Base-by-base conservation (phyloP, 169 alveolate genomes). In the Plasmodium inui region DNA sequence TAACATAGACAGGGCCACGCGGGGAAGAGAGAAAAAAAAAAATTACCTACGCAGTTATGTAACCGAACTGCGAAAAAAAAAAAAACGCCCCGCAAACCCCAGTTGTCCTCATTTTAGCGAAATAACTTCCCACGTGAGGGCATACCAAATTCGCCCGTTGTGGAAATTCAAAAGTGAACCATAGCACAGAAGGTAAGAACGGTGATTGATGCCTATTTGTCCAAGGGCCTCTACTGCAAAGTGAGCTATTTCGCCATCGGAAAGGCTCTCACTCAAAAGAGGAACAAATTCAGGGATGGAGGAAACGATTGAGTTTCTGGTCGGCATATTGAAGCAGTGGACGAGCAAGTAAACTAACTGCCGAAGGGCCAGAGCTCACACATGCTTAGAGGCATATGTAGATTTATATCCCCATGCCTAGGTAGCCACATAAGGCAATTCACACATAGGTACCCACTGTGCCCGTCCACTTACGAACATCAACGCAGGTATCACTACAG, bases 251-350 rank as follows among this genome's bases (percentile, higher is more conserved):
- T 7, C 37, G 0, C 44, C 14, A 32, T 76, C 14, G 70, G 50
- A 76, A 37, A 37, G 17, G 50, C 32, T 76, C 14, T 76, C 28
- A 76, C 57, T 17, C 28, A 37, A 76, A 8, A 5, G 71, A 80
- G 50, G 30, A 41, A 72, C 46, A 78, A n/a, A n/a, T 30, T 86
- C 71, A 46, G 73, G 3, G 82, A 50, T 90, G 95, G 95, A 90
- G 5, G 92, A 90, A 90, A 80, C 37, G 55, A 81, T 44, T 41
- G 95, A 80, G 37, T 55, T 90, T 8, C 79, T 90, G 37, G 61
- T 82, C 8, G 61, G 81, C 19, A 81, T 81, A 81, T 71, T 90
- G 37, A 90, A 90, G 17, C 73, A 39, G 76, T 90, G 95, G 95
- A 90, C 95, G 19, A 53, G 41, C 67, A 90, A 81, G 95, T 90